Evolutionary conservation across 1,139 yeast genomes (phyloP), one percentile per base, ranked within the genome.

Genomic region (Yamadazyma triangularis): DNA sequence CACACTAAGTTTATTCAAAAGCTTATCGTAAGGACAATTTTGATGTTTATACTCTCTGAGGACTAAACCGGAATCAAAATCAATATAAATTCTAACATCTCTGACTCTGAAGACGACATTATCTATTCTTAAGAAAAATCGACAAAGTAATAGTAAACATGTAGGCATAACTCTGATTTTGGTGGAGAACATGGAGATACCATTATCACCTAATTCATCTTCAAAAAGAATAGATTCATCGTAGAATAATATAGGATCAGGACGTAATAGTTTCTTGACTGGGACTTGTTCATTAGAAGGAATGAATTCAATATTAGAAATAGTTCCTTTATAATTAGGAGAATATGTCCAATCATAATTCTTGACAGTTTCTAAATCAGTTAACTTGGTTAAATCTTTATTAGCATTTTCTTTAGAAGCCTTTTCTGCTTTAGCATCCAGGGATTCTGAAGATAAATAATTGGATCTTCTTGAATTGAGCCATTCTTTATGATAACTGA

Each of bases 341-440:
- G 95, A 76, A 52, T 91, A 91, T 0, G 98, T 91, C 99, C 99
- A 91, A 59, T 91, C 98, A 55, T 77, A 93, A 2, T 95, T 94
- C 47, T 83, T 84, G 29, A 67, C 46, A 1, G 58, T 51, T 29
- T 65, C 70, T 32, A 58, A 39, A 30, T 61, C 67, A 1, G 69
- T 60, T 21, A 80, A 73, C 35, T 48, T 53, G 16, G 55, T 50
- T 24, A 63, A 46, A 32, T 63, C 64, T 30, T 51, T 54, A 32
- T 48, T 58, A 6, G 51, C 32, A 31, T 53, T 47, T 27, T 58
- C 59, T 28, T 52, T 52, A 21, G 44, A 42, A 13, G 59, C 53
- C 31, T 51, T 56, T 32, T 58, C 64, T 2, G 60, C 52, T 21
- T 48, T 48, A 26, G 51, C 56, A 26, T 48, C 52, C 15, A 35